Conservation (phyloP, 2,329 filamentous ascomycete genomes). For the Ophiostoma novo-ulmi region DNA sequence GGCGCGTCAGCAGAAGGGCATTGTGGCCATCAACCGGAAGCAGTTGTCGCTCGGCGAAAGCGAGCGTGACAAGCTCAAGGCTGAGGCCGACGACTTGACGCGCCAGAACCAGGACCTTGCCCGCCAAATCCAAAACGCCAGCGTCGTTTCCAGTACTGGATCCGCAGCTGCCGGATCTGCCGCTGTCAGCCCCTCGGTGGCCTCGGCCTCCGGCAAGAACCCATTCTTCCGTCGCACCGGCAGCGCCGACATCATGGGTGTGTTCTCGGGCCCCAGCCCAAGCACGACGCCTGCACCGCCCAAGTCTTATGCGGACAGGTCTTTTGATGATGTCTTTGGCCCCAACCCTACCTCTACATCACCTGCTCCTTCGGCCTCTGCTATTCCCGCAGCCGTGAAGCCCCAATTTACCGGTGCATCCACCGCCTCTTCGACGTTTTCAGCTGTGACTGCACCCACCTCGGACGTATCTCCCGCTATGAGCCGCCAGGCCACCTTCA, state of each 20-base stretch:
- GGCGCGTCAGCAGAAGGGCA: conserved; percentile 88
- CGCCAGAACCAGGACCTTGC: conserved; percentile 57
- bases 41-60: conserved; percentile 84
- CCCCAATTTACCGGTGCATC: conserved; percentile 56
- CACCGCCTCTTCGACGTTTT: conserved; percentile 51
- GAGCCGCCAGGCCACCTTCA: conserved; percentile 58
- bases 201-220: conserved; percentile 73
- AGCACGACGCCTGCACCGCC: conserved; percentile 28
- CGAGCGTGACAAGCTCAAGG: conserved; percentile 81
- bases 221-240: conserved; percentile 80
- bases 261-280: conserved; percentile 44
- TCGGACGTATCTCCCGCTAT: conserved; percentile 52
- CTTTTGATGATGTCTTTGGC: conserved; percentile 84
- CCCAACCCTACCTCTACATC: conserved; percentile 37
- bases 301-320: conserved; percentile 54
- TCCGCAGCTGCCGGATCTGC: conserved; percentile 36
- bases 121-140: conserved; percentile 46
- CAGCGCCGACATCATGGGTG: conserved; percentile 55
- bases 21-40: conserved; percentile 98
- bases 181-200: conserved; percentile 59
- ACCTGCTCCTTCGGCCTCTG: conserved; percentile 41
- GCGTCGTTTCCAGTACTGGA: conserved; percentile 43
- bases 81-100: conserved; percentile 65
- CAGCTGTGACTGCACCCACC: conserved; percentile 48
- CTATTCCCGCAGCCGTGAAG: conserved; percentile 42